Percentiles rank a stretch among this genome's conserved stretches.
phyloP scores from a whole-genome alignment of 306 rosid species.

The Pterocarpus macrocarpus region DNA sequence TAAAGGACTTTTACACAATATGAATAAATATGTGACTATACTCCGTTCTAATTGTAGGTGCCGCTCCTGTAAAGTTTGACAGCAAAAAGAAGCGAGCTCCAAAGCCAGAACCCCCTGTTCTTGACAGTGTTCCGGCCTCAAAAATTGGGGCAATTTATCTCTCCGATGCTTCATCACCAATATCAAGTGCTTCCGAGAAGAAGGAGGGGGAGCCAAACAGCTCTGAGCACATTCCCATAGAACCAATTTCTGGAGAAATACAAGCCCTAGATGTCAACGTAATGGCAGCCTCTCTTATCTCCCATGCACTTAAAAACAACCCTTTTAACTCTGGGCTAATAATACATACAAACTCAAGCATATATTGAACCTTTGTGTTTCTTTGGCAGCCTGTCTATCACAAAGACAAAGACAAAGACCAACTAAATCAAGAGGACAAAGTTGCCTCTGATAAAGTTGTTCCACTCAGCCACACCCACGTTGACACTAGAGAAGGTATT shows the following conservation, averaged over 20 bases:
- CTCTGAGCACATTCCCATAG: conserved; percentile 38
- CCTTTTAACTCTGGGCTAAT: not conserved
- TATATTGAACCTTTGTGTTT: conserved; percentile 30
- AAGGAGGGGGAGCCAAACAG: conserved; percentile 51
- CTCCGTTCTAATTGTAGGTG: conserved; percentile 60
- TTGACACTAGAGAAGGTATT: conserved; percentile 44
- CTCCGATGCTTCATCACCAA: conserved; percentile 60
- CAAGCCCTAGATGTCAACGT: conserved; percentile 50
- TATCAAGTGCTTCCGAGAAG: conserved; percentile 55
- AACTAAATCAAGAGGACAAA: conserved; percentile 43
- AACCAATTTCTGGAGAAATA: conserved; percentile 55
- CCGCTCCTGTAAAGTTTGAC: conserved; percentile 55
- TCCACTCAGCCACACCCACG: conserved; percentile 42
- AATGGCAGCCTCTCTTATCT: conserved; percentile 44
- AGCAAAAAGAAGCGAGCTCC: conserved; percentile 65
- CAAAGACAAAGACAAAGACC: conserved; percentile 47
- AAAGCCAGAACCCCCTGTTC: conserved; percentile 73
- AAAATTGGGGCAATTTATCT: conserved; percentile 64
- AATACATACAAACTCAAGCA: not conserved
- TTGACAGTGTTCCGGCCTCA: conserved; percentile 57
- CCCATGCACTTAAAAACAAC: not conserved
- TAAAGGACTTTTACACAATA: not conserved
- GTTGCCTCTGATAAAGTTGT: conserved; percentile 44
- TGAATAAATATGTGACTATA: conserved; percentile 42
- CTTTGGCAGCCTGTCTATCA: conserved; percentile 58